These are phyloP conservation scores for Coriaria nepalensis DNA, from an alignment of 306 rosid genomes.

Conservation along the genomic window DNA sequence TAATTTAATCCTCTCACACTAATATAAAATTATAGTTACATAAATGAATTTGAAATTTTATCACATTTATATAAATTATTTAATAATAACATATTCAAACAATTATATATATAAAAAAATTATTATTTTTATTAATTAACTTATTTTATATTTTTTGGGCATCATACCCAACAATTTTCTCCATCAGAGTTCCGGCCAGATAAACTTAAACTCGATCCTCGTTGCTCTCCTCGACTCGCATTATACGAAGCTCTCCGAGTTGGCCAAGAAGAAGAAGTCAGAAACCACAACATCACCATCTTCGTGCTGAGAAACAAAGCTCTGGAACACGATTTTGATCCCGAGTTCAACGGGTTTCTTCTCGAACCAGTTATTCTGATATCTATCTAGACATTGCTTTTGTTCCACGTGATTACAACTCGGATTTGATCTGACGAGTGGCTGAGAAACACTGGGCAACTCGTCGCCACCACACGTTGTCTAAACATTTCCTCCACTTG, in stretches of 20 bases:
- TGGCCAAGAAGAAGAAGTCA: slow-evolving; percentile 17
- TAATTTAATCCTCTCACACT: too few relatives aligned
- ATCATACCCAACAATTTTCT: too few relatives aligned
- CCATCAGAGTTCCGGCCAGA: slow-evolving; percentile 5
- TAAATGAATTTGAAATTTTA: too few relatives aligned
- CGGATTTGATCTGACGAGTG: slow-evolving; percentile 12
- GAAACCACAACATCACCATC: slow-evolving; percentile 16
- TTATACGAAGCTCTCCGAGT: slow-evolving; percentile 21
- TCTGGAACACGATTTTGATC: slow-evolving; percentile 22
- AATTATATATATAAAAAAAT: too few relatives aligned
- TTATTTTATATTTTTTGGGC: too few relatives aligned
- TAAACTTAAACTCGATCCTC: slow-evolving; percentile 22
- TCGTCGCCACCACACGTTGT: slow-evolving; percentile 5
- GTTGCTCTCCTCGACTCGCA: slow-evolving; percentile 23
- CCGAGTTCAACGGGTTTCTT: slow-evolving; percentile 18
- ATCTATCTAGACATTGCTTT: slow-evolving; percentile 16
- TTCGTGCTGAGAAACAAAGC: slow-evolving; percentile 22
- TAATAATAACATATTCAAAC: too few relatives aligned
- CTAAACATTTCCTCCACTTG: slow-evolving; percentile 7
- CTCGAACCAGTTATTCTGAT: slow-evolving; percentile 18
- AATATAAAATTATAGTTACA: too few relatives aligned
- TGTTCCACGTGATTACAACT: slow-evolving; percentile 19
- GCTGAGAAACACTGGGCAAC: slow-evolving; percentile 11
- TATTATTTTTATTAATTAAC: too few relatives aligned
- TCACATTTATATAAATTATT: too few relatives aligned